Evolutionary conservation across 805 yeast genomes (phyloP), one percentile per base, ranked within the genome.

Genomic region (Ogataea paradorogensis): DNA sequence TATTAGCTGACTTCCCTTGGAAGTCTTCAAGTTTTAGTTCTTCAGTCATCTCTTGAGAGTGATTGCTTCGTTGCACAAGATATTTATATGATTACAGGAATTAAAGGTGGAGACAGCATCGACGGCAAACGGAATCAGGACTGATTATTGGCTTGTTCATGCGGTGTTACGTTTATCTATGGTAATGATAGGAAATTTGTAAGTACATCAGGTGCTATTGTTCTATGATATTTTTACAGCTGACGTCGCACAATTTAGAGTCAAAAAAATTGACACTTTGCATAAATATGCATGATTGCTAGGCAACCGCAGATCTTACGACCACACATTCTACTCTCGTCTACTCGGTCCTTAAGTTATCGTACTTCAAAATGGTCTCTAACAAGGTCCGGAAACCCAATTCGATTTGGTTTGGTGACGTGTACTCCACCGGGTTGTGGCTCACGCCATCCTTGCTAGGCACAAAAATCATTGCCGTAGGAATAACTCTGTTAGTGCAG

Each of bases 401-500:
- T 30, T 74, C 77, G n/a, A 78, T 68, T 44, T 81, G 78, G 43
- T 80, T 80, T 3, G 85, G 86, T 0, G 76, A 69, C 15, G 81
- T 70, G 54, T 78, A 82, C 51, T 82, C 89, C 38, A 69, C 74
- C 8, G 81, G 83, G 56, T 79, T 80, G 57, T 82, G 89, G 18
- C 80, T 72, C 27, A 82, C 66, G 16, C 88, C 88, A 51, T 77
- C 81, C 47, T 64, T 73, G 22, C 82, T 73, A 7, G 90, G 89
- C 51, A 81, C 77, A 56, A 82, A 82, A 24, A 82, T 75, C 88
- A 82, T 82, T 2, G 86, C 74, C 0, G 89, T 81, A 28, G 90
- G 89, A 28, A 76, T 72, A 32, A 69, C 66, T 5, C 63, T 51
- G 7, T 76, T 68, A 2, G 83, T 77, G 15, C 74, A 69, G 50